A percentile compares a stretch with the other conserved stretches of the same genome.
Evolutionary conservation across 1,284 basidiomycete species (phyloP).

Genomic region (Sparassis latifolia): DNA sequence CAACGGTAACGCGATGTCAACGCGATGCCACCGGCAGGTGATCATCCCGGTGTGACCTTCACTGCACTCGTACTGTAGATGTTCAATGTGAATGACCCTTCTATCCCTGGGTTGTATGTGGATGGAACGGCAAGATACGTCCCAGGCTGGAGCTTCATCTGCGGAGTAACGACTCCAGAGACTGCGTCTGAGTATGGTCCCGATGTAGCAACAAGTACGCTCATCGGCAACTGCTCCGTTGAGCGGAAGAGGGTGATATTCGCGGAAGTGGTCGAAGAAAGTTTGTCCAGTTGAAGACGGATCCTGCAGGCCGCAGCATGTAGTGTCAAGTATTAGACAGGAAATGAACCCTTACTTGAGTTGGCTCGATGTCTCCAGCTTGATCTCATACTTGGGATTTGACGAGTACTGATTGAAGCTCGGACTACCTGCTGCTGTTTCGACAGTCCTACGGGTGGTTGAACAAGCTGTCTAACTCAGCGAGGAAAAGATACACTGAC

Average conservation of each 20-base stretch:
- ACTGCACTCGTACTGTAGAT: conserved; percentile 42
- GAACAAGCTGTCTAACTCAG: background rate
- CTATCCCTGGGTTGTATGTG: conserved; percentile 58
- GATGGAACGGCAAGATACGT: conserved; percentile 71
- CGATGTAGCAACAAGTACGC: conserved; percentile 55
- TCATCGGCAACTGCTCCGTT: conserved; percentile 23
- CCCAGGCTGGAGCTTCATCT: conserved; percentile 46
- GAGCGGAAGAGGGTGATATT: conserved; percentile 57
- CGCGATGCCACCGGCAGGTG: background rate
- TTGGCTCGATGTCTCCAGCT: conserved; percentile 44
- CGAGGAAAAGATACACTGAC: conserved; percentile 33
- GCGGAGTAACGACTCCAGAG: conserved; percentile 62
- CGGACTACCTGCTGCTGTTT: conserved; percentile 60
- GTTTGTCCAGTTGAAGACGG: conserved; percentile 54
- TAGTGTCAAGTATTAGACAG: conserved; percentile 16
- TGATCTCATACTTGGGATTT: conserved; percentile 69
- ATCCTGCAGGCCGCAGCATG: conserved; percentile 33
- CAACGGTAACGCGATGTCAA: background rate
- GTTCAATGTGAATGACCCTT: conserved; percentile 53
- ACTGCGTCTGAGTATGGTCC: conserved; percentile 73
- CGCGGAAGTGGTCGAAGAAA: conserved; percentile 38
- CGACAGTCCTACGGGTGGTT: conserved; percentile 36
- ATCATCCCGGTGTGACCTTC: conserved; percentile 9
- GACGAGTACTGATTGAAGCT: conserved; percentile 51
- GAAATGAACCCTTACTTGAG: conserved; percentile 41